Base-by-base conservation (phyloP, 176 grass and related monocot species). In the Bromus sterilis region DNA sequence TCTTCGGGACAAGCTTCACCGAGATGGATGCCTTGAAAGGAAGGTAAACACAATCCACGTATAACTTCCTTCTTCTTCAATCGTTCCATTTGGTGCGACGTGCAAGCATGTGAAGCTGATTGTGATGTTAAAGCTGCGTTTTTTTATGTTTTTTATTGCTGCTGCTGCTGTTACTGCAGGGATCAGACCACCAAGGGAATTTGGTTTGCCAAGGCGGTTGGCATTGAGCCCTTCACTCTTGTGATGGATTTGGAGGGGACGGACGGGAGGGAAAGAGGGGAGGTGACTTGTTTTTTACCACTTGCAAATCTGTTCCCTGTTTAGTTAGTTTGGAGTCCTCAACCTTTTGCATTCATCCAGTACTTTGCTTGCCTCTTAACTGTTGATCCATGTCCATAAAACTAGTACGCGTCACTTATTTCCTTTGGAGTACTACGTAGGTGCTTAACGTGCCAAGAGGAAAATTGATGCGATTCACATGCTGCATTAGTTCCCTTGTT, bases 171-270 rank as follows among this genome's bases (percentile, higher is more conserved):
- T 30, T n/a, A n/a, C n/a, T n/a, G n/a, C 78, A 97, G 94, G 89
- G 82, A 75, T 21, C 91, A 97, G 86, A 97, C 94, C 68, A 97
- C 94, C 2, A 90, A 94, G 80, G 94, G 94, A 30, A 89, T 97
- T 58, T 97, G 94, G 94, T 72, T 97, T 49, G 91, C 89, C 32
- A 94, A 90, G 73, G 87, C 82, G 71, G 78, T 81, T 15, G 89
- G 77, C 56, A 89, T 94, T 32, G 91, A 94, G 43, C 91, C 89
- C 20, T 92, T 91, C 57, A 97, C 94, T 14, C 43, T 92, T 33
- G 91, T 94, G 18, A 82, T 97, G 89, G 94, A 97, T 80, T 75
- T 97, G 56, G 94, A 97, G 83, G 94, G 94, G 7, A 94, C 94
- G 20, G 94, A 97, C 76, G 89, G 87, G 55, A 92, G 89, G 60